These are phyloP conservation scores for Tillandsia leiboldiana DNA, from an alignment of 176 grass and related monocot genomes.

Conservation along the genomic window DNA sequence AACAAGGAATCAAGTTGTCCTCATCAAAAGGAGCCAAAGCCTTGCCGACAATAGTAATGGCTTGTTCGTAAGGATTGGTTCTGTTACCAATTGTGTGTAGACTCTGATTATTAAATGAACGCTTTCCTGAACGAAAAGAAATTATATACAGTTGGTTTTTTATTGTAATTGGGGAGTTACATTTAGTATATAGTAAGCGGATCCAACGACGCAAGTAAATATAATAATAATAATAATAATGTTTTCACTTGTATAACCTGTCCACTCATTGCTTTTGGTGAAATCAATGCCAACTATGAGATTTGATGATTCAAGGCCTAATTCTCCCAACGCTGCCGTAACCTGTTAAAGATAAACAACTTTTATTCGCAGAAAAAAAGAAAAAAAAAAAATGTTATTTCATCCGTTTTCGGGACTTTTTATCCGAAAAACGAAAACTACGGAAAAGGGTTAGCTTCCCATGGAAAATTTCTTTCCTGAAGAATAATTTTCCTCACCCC, in stretches of 20 bases:
- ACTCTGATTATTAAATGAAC: slow-evolving; percentile 69
- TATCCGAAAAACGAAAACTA: no score
- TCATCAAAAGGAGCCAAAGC: slow-evolving; percentile 84
- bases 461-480: no score
- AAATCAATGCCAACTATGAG: slow-evolving; percentile 91
- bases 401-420: no score
- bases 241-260: slow-evolving; percentile 27
- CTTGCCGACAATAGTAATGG: slow-evolving; percentile 83
- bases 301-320: slow-evolving; percentile 87
- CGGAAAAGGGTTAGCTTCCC: no score
- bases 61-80: slow-evolving; percentile 82
- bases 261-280: slow-evolving; percentile 99
- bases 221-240: not conserved
- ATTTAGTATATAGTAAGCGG: no score
- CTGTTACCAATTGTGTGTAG: slow-evolving; percentile 39
- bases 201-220: not conserved
- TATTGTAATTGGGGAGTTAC: not conserved
- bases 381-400: not conserved
- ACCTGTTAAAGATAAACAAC: slow-evolving; percentile 29
- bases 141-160: not conserved
- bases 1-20: slow-evolving; percentile 88
- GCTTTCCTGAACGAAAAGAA: slow-evolving; percentile 32
- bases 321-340: slow-evolving; percentile 36
- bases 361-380: not conserved
- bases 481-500: no score